phyloP scores from a whole-genome alignment of 2,329 filamentous ascomycete genomes.

The Aspergillus sp. region DNA sequence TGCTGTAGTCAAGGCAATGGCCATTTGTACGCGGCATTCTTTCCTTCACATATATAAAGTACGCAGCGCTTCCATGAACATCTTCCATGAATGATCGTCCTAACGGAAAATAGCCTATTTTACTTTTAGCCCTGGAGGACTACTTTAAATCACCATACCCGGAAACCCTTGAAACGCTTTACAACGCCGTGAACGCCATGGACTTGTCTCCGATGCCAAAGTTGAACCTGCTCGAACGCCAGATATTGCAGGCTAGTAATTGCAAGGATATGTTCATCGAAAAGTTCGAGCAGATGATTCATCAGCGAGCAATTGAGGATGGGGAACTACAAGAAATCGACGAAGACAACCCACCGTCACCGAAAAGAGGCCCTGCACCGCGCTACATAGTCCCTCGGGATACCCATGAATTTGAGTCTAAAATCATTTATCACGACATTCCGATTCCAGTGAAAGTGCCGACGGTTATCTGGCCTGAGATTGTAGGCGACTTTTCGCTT shows the following conservation, averaged over 20 bases:
- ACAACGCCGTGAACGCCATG: slow-evolving; percentile 93
- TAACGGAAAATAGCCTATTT: slow-evolving; percentile 63
- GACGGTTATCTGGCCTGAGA: slow-evolving; percentile 89
- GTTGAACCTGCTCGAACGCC: slow-evolving; percentile 77
- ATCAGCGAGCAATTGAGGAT: slow-evolving; percentile 73
- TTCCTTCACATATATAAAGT: slow-evolving; percentile 99
- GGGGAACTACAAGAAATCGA: slow-evolving; percentile 31
- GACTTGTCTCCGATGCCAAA: slow-evolving; percentile 90
- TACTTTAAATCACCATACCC: slow-evolving; percentile 91
- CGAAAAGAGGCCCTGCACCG: slow-evolving; percentile 56
- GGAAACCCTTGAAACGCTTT: slow-evolving; percentile 84
- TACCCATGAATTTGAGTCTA: slow-evolving; percentile 96
- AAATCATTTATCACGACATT: slow-evolving; percentile 92
- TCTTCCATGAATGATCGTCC: neutral
- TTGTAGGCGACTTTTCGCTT: slow-evolving; percentile 94
- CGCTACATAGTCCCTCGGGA: slow-evolving; percentile 81
- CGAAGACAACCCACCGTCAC: slow-evolving; percentile 38
- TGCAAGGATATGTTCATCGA: slow-evolving; percentile 96
- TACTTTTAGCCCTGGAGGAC: slow-evolving; percentile 88
- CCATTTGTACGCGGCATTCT: slow-evolving; percentile 94
- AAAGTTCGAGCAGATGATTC: slow-evolving; percentile 94
- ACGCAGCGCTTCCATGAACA: slow-evolving; percentile 21
- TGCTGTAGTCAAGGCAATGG: slow-evolving; percentile 96
- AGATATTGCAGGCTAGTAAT: slow-evolving; percentile 84
- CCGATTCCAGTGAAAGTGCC: slow-evolving; percentile 96